Base-by-base conservation (phyloP, 2,329 filamentous ascomycete genomes). In the Cercospora citrullina region DNA sequence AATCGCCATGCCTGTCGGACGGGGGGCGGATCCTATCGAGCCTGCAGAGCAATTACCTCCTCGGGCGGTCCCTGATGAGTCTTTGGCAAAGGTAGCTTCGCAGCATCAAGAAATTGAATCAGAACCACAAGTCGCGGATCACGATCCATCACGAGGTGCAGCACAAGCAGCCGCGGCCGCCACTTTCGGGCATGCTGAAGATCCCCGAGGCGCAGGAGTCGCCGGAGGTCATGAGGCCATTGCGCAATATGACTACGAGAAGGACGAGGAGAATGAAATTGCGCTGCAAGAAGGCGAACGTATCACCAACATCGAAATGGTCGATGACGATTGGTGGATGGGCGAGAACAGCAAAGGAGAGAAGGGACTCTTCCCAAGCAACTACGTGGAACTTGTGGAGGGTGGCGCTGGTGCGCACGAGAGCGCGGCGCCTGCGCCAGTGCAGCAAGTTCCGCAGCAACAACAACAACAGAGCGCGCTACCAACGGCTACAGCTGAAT, bases 281-380 rank as follows among this genome's bases (percentile, higher is more conserved):
- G 93, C 97, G 72, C 86, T 99, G 18, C 85, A 87, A 28, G 95
- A 99, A 81, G 94, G 94, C 70, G 92, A 97, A 75, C 87, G 90
- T 71, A 90, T 99, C 42, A 93, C 87, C 26, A 90, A 97, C 77
- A 97, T 99, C 75, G 93, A 98, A 71, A 96, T 96, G 91, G 93
- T 99, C 2, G 95, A 98, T 74, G 91, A 96, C 62, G 94, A 99
- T 78, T 99, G 95, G 95, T 99, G 95, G 95, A 91, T 97, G 87
- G 95, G 96, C 53, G 92, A 91, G 72, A 99, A 98, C 82, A 83
- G 86, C 23, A 85, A 84, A 69, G 95, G 95, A 74, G 93, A 97
- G 80, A 90, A 85, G 67, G 95, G 95, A 59, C 85, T 99, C 39
- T 98, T 99, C 85, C 95, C 95, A 5, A 95, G 92, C 82, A 98